Evolutionary conservation across 495 filamentous ascomycete species (phyloP).

Genomic region (Tuber microsphaerosporum): DNA sequence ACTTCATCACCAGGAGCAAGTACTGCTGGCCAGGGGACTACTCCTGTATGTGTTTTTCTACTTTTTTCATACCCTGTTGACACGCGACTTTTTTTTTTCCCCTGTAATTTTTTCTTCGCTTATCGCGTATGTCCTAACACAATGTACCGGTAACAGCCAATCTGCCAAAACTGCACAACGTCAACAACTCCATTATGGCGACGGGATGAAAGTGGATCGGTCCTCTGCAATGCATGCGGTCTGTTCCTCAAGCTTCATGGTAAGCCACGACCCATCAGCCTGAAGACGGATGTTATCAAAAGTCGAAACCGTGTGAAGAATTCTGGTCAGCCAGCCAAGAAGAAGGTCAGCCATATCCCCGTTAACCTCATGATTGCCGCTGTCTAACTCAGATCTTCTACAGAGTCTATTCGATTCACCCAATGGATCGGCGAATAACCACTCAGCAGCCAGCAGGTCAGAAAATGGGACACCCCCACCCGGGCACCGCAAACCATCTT

Average conservation of each 20-base stretch:
- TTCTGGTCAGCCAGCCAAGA: constrained; percentile 72
- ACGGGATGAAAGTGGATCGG: constrained; percentile 86
- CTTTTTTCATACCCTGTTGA: constrained; percentile 24
- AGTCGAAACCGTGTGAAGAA: constrained; percentile 97
- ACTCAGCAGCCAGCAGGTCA: constrained; percentile 52
- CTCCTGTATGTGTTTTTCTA: constrained; percentile 38
- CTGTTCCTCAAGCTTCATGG: constrained; percentile 95
- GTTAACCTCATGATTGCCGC: constrained; percentile 8
- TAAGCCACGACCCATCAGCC: constrained; percentile 80
- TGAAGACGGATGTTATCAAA: constrained; percentile 99
- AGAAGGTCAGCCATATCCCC: constrained; percentile 59
- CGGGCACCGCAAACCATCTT: constrained; percentile 53
- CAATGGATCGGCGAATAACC: constrained; percentile 35
- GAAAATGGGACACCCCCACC: constrained; percentile 53
- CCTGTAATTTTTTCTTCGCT: constrained; percentile 13
- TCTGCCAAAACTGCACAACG: constrained; percentile 94
- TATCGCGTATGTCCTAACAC: constrained; percentile 26
- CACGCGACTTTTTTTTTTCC: constrained; percentile 24
- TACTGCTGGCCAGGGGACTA: constrained; percentile 40
- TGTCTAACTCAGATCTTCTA: constrained; percentile 18
- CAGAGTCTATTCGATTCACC: constrained; percentile 52
- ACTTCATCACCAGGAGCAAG: constrained; percentile 42
- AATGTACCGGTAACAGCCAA: constrained; percentile 57
- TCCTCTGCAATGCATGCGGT: constrained; percentile 99
- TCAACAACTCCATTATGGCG: constrained; percentile 96